Base-by-base conservation (phyloP, 805 yeast genomes). In the Spathaspora girioi region DNA sequence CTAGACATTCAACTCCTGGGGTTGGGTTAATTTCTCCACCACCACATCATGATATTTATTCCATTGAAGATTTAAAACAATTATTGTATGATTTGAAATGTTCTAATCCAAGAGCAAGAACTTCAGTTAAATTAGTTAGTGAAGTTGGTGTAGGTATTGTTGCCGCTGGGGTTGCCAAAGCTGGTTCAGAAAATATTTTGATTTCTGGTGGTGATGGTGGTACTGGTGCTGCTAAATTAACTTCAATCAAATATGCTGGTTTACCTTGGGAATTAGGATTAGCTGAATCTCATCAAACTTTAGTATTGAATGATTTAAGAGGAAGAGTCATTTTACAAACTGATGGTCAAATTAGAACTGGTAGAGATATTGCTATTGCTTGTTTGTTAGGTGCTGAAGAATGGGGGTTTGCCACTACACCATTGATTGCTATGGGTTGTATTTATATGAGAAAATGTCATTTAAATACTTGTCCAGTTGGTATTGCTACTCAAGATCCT, bases 131-230 rank as follows among this genome's bases (percentile, higher is more conserved):
- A 73, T 83, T 93, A 62, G 99, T 94, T 15, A 89, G 97, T 26
- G 99, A 93, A 73, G 98, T 94, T 54, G 99, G 99, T 76, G 98
- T 93, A 50, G 99, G 99, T 77, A 91, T 94, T 65, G 93, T 94
- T 67, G 98, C 98, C 26, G 90, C 97, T 43, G 99, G 99, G 81
- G 99, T 93, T 27, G 98, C 98, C 54, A 93, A 93, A 75, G 99
- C 99, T 17, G 96, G 94, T 67, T 97, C 98, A 12, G 98, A 94
- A 67, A 97, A 93, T 67, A 87, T 93, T 63, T 80, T 93, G 66
- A 89, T 93, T 57, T 89, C 97, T 54, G 98, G 98, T 64, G 97
- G 96, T 66, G 98, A 93, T 71, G 99, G 99, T 82, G 99, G 99
- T 77, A 93, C 99, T 52, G 99, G 99, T 84, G 99, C 99, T 53